These are phyloP conservation scores for Trypanosomatidae sp. DNA, from an alignment of 208 protist genomes.

Conservation along the genomic window DNA sequence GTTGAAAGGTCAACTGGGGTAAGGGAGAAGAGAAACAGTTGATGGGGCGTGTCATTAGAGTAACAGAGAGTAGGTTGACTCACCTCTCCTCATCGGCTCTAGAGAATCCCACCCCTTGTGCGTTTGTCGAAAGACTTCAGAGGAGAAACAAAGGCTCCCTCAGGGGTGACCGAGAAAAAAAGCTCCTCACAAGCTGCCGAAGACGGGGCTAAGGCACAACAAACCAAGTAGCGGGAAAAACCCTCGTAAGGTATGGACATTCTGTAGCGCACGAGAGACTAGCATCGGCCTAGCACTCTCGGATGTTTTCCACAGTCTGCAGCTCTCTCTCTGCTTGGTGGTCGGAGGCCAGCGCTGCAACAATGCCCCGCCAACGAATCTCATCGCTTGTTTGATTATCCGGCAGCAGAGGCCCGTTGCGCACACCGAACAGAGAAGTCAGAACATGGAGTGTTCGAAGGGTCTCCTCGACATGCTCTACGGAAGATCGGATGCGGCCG, in stretches of 20 bases:
- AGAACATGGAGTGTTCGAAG: conserved; percentile 24
- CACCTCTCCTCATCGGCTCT: not conserved
- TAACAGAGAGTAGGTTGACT: not conserved
- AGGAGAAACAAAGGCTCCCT: not conserved
- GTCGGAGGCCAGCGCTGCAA: conserved; percentile 35
- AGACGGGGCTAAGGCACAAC: not conserved
- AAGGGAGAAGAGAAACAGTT: not conserved
- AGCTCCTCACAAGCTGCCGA: not conserved
- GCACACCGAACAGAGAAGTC: conserved; percentile 27
- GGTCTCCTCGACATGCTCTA: conserved; percentile 26
- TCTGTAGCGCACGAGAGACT: not conserved
- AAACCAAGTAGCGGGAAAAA: not conserved
- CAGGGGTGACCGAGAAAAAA: not conserved
- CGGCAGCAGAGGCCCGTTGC: conserved; percentile 41
- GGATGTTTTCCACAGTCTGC: conserved; percentile 21
- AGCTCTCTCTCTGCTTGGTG: conserved; percentile 33
- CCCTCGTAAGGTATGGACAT: not conserved
- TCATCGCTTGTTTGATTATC: conserved; percentile 40
- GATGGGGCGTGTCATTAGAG: conserved; percentile 2
- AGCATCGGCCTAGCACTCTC: conserved; percentile 12
- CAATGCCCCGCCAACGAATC: conserved; percentile 37
- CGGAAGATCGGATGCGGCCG: conserved; percentile 20
- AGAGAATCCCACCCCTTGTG: not conserved
- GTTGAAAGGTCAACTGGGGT: not conserved
- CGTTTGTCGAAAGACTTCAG: not conserved